Conservation (phyloP, 139 green algal species). For the Mesotaenium endlicherianum region DNA sequence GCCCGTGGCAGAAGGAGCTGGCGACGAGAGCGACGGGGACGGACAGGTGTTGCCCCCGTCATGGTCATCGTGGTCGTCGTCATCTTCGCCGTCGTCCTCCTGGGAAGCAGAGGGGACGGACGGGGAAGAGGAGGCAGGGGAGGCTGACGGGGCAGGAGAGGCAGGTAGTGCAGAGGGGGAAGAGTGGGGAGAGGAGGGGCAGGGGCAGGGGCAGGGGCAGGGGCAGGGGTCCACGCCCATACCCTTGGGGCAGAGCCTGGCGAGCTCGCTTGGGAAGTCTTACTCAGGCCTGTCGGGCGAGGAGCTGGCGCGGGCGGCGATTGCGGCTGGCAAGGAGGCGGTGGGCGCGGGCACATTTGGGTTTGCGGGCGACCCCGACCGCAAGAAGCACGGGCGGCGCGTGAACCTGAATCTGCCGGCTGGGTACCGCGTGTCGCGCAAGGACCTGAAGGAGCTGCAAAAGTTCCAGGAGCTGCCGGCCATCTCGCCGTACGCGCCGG, state of each 20-base stretch:
- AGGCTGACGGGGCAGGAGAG: neutral
- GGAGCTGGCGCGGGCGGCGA: neutral
- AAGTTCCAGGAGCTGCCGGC: constrained; percentile 11
- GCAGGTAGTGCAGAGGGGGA: neutral
- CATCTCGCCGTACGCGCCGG: constrained; percentile 22
- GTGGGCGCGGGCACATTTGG: constrained; percentile 3
- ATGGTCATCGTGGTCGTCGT: too few relatives aligned
- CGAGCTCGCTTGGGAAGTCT: too few relatives aligned
- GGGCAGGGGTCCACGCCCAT: too few relatives aligned
- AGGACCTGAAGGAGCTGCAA: constrained; percentile 19
- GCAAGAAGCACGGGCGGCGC: neutral
- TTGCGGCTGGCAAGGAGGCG: neutral
- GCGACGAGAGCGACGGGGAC: too few relatives aligned
- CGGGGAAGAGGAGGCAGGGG: neutral
- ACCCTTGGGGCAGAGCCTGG: too few relatives aligned
- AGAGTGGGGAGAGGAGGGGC: neutral
- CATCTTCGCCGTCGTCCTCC: too few relatives aligned
- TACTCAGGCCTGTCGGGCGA: neutral
- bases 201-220: too few relatives aligned
- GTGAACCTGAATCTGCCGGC: constrained; percentile 32
- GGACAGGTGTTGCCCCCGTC: too few relatives aligned
- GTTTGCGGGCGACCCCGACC: neutral
- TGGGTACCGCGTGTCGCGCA: constrained; percentile 9
- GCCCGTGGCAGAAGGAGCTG: too few relatives aligned
- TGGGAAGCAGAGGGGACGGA: neutral